A percentile compares a stretch with the other conserved stretches of the same genome.
Evolutionary conservation across 208 protist species (phyloP).

Genomic region (Trypanosoma congolense): DNA sequence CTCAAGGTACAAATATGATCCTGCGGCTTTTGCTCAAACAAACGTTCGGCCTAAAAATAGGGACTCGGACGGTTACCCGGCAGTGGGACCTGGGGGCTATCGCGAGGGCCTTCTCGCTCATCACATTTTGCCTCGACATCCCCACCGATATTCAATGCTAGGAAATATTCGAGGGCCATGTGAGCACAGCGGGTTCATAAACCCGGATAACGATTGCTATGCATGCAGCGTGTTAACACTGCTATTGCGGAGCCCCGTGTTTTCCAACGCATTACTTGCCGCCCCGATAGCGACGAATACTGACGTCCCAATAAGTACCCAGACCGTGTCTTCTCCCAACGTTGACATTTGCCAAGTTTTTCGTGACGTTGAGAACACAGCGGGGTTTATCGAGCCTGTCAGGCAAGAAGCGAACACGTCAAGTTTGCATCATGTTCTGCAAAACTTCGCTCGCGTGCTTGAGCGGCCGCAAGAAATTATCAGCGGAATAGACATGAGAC

Average conservation of each 20-base stretch:
- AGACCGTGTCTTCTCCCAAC: too few species aligned
- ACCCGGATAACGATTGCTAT: conserved; percentile 78
- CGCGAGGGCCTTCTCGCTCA: not conserved
- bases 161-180: not conserved
- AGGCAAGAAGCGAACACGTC: not conserved
- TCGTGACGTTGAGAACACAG: too few species aligned
- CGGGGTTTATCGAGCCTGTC: too few species aligned
- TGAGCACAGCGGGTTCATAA: conserved; percentile 74
- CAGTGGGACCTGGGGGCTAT: too few species aligned
- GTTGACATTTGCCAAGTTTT: conserved; percentile 1
- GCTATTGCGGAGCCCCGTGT: conserved; percentile 55
- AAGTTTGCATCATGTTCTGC: conserved; percentile 9
- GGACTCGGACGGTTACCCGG: too few species aligned
- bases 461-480: conserved; percentile 8
- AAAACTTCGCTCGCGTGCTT: conserved; percentile 4
- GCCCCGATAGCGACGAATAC: conserved; percentile 18
- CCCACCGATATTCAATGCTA: not conserved
- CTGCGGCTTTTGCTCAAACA: too few species aligned
- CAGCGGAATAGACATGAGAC: conserved; percentile 23
- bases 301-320: too few species aligned
- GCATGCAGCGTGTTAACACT: conserved; percentile 76
- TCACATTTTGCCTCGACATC: not conserved
- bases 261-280: conserved; percentile 32
- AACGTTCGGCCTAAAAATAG: too few species aligned
- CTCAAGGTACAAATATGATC: too few species aligned